These are phyloP conservation scores for Baorangia bicolor DNA, from an alignment of 768 basidiomycete species.

Conservation along the genomic window DNA sequence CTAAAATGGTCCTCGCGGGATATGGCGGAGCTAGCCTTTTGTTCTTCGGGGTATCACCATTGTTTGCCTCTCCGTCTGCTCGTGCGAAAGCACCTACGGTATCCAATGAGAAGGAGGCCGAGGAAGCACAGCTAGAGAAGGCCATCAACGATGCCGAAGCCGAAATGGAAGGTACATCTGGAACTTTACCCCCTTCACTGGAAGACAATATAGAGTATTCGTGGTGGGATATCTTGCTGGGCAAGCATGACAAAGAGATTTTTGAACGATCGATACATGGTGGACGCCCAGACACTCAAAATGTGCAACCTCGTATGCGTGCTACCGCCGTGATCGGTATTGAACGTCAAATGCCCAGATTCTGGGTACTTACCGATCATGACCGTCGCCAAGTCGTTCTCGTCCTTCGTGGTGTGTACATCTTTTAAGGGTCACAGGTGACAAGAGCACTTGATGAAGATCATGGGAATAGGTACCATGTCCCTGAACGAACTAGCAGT, in stretches of 20 bases:
- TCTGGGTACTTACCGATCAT: constrained; percentile 86
- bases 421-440: background rate
- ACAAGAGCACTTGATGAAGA: constrained; percentile 1
- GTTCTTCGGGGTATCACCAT: constrained; percentile 69
- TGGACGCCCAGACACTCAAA: constrained; percentile 15
- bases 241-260: constrained; percentile 80
- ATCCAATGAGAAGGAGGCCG: constrained; percentile 45
- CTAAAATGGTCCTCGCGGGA: constrained; percentile 80
- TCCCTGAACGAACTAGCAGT: constrained; percentile 85
- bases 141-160: constrained; percentile 73
- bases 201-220: constrained; percentile 47
- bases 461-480: constrained; percentile 61
- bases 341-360: constrained; percentile 74
- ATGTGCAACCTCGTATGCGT: constrained; percentile 41
- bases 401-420: constrained; percentile 57
- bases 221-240: constrained; percentile 83
- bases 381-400: constrained; percentile 70
- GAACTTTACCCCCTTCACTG: constrained; percentile 26
- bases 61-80: constrained; percentile 27
- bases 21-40: constrained; percentile 81
- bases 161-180: constrained; percentile 46
- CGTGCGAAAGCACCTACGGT: constrained; percentile 26
- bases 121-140: constrained; percentile 60
- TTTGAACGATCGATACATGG: constrained; percentile 60
- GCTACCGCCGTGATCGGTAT: constrained; percentile 63